phyloP scores from a whole-genome alignment of 2,329 filamentous ascomycete genomes.

The Teratosphaeria destructans region DNA sequence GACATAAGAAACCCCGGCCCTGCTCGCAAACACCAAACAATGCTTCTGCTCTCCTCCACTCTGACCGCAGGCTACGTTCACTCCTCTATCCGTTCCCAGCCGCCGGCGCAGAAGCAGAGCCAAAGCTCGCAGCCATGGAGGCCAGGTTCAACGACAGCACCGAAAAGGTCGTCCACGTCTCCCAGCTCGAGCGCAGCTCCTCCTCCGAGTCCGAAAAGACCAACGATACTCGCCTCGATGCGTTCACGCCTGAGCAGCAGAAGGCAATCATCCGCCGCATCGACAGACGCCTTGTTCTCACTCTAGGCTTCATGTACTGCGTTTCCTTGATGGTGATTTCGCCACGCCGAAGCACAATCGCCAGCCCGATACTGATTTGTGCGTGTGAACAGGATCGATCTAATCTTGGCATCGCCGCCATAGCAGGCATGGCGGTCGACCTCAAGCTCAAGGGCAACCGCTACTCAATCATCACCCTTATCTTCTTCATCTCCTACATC shows the following conservation, averaged over 20 bases:
- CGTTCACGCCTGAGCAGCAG: conserved; percentile 52
- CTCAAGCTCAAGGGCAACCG: conserved; percentile 21
- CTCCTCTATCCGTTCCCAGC: neutral
- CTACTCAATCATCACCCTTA: conserved; percentile 32
- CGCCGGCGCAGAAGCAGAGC: neutral
- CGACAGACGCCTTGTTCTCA: conserved; percentile 46
- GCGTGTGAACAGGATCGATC: conserved; percentile 12
- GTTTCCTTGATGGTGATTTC: conserved; percentile 19
- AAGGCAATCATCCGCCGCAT: conserved; percentile 57
- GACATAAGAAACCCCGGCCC: neutral
- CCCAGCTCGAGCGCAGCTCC: conserved; percentile 16
- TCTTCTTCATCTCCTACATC: conserved; percentile 68
- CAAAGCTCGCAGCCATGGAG: neutral
- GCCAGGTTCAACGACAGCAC: neutral
- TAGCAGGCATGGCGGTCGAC: conserved; percentile 27
- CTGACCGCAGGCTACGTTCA: neutral
- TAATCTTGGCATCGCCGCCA: conserved; percentile 25
- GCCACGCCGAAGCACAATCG: conserved; percentile 2
- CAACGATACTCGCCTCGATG: conserved; percentile 21
- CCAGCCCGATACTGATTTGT: neutral
- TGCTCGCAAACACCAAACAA: neutral
- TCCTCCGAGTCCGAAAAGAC: conserved; percentile 13
- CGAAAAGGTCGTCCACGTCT: neutral
- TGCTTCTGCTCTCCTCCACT: neutral
- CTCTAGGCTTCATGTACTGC: conserved; percentile 32